Base-by-base conservation (phyloP, 2,329 filamentous ascomycete species). In the Cordyceps javanica region DNA sequence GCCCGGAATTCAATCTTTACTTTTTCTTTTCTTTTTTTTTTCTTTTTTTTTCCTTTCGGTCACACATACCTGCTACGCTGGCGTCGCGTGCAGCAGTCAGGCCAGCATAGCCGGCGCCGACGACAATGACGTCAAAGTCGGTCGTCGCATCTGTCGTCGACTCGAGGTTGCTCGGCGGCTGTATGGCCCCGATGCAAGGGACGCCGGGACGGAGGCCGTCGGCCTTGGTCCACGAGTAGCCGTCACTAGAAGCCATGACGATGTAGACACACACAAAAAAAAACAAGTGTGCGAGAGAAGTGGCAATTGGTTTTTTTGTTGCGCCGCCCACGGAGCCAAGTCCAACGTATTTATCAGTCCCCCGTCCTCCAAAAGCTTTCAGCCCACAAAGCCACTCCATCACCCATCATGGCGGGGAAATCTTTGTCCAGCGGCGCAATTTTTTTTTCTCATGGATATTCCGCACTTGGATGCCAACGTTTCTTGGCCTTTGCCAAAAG, bases 91-190 rank as follows among this genome's bases (percentile, higher is more conserved):
- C 62, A 10, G 68, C 67, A 1, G 68, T 68, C 0, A 70, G 60
- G 3, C 68, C 69, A 5, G 61, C 63, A 34, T 70, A 70, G 2
- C 69, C 68, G 2, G 68, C 69, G 1, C 68, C 68, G 25, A 70
- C 63, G 3, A 70, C 63, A 28, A 70, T 63, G 0, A 67, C 68
- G 45, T 70, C 68, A 26, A 62, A 68, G 1, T 65, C 57, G 4
- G 34, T 46, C 30, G 34, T 9, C 34, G 34, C 30, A 0, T 59
- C 57, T 5, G 51, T 38, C 0, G 51, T 38, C 0, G 59, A 42
- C 16, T 53, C 25, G n/a, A 67, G 6, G 11, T 67, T 68, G 16
- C 61, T 63, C 0, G 63, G 55, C 10, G 68, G 68, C 13, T 62
- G 62, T 6, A 70, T 70, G 3, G 64, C 67, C 1, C 68, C 68